Evolutionary conservation across 768 basidiomycete species (phyloP).

Genomic region (Tylopilus rubrobrunneus): DNA sequence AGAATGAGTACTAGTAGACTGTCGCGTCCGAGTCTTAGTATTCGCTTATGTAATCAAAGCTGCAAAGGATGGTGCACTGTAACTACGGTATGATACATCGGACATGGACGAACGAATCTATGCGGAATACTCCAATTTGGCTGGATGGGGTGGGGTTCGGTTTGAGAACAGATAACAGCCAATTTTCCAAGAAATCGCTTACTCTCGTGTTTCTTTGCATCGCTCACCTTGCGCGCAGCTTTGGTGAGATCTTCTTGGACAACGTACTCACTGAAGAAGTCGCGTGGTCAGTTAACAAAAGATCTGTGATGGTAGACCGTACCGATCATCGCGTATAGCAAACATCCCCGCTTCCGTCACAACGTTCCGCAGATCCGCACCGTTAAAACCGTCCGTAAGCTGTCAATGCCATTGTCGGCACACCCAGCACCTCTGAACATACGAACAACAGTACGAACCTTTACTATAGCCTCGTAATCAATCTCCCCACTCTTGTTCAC

Average conservation of each 20-base stretch:
- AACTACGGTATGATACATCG: conserved; percentile 19
- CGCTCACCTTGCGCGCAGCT: conserved; percentile 91
- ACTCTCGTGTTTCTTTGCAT: conserved; percentile 99
- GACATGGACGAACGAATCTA: conserved; percentile 15
- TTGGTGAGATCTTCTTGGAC: conserved; percentile 95
- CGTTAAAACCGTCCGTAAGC: conserved; percentile 92
- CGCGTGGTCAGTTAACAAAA: conserved; percentile 1
- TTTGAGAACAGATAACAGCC: conserved; percentile 2
- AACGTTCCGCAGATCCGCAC: conserved; percentile 93
- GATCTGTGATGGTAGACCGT: conserved; percentile 17
- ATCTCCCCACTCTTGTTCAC: conserved; percentile 96
- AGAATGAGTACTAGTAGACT: too few species aligned
- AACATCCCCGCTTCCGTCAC: conserved; percentile 98
- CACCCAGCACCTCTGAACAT: not conserved
- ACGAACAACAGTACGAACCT: conserved; percentile 43
- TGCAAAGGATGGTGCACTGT: too few species aligned
- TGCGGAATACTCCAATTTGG: conserved; percentile 44
- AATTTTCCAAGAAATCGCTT: conserved; percentile 29
- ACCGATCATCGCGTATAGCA: conserved; percentile 95
- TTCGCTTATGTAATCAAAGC: conserved; percentile 15
- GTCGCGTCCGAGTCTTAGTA: not conserved
- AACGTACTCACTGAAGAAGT: conserved; percentile 65
- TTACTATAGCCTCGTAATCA: conserved; percentile 97
- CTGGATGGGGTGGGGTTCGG: conserved; percentile 13
- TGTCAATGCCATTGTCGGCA: conserved; percentile 25